Percentiles rank a stretch among this genome's conserved stretches.
phyloP scores from a whole-genome alignment of 2,329 filamentous ascomycete species.

The Aspergillus piperis region DNA sequence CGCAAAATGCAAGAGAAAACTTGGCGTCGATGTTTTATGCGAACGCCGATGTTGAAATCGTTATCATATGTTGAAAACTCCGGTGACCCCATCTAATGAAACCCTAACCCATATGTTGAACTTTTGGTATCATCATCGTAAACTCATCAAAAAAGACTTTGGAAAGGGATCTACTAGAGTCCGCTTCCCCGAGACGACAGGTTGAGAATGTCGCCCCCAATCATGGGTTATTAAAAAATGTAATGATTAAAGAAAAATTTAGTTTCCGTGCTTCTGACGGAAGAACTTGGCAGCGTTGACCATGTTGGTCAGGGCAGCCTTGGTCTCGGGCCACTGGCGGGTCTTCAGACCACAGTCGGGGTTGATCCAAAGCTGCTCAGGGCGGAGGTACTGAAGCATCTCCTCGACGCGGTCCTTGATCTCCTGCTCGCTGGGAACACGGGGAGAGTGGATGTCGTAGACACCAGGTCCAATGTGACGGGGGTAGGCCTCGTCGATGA shows the following conservation, averaged over 20 bases:
- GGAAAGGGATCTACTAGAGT: constrained; percentile 22
- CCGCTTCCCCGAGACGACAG: constrained; percentile 35
- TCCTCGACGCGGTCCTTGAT: constrained; percentile 97
- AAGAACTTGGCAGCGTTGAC: constrained; percentile 97
- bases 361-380: constrained; percentile 99
- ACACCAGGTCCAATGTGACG: constrained; percentile 99
- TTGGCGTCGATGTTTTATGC: constrained; percentile 21
- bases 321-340: constrained; percentile 97
- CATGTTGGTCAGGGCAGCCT: constrained; percentile 94
- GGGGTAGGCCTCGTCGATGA: constrained; percentile 94
- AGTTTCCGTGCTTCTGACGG: constrained; percentile 74
- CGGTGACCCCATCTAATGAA: constrained; percentile 40
- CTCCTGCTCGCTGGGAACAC: constrained; percentile 95
- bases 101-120: constrained; percentile 45
- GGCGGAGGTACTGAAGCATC: constrained; percentile 97
- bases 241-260: constrained; percentile 16
- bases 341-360: constrained; percentile 99
- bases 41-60: constrained; percentile 55
- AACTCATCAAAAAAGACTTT: constrained; percentile 37
- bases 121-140: constrained; percentile 47
- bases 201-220: constrained; percentile 41
- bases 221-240: constrained; percentile 23
- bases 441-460: constrained; percentile 99
- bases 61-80: constrained; percentile 44
- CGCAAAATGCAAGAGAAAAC: constrained; percentile 16